phyloP scores from a whole-genome alignment of 805 yeast species.

The Saturnispora serradocipensis region DNA sequence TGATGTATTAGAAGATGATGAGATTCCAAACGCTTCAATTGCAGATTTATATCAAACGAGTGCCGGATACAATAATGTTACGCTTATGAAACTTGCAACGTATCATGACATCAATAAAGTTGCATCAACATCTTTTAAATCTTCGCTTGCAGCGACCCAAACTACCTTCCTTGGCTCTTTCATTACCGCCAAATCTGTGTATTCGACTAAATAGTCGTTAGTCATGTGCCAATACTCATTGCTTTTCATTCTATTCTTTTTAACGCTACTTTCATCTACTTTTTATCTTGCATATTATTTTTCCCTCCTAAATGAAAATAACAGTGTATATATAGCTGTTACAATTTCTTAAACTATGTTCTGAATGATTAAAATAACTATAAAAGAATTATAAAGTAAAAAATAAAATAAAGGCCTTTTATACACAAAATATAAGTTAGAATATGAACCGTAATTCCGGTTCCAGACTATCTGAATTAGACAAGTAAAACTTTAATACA shows the following conservation, averaged over 20 bases:
- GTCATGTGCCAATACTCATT: neutral
- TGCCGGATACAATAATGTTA: conserved; percentile 10
- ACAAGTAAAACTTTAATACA: too few species aligned
- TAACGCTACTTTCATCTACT: neutral
- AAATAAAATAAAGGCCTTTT: too few species aligned
- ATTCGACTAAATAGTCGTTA: neutral
- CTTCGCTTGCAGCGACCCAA: conserved; percentile 5
- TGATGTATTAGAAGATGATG: conserved; percentile 5
- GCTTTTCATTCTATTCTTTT: neutral
- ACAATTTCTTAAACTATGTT: too few species aligned
- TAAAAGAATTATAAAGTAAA: too few species aligned
- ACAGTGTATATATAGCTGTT: neutral
- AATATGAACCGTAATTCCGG: neutral
- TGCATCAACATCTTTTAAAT: conserved; percentile 8
- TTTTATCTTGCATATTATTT: neutral
- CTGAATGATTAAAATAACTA: too few species aligned
- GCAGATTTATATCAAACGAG: conserved; percentile 9
- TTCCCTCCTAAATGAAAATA: neutral
- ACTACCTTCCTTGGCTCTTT: conserved; percentile 2
- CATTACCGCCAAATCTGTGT: neutral
- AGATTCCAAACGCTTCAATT: conserved; percentile 11
- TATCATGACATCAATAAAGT: conserved; percentile 9
- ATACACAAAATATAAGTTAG: too few species aligned
- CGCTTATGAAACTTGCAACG: conserved; percentile 11
- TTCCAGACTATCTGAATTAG: too few species aligned